Evolutionary conservation across 2,329 filamentous ascomycete species (phyloP).

Genomic region (Neofusicoccum sp.): DNA sequence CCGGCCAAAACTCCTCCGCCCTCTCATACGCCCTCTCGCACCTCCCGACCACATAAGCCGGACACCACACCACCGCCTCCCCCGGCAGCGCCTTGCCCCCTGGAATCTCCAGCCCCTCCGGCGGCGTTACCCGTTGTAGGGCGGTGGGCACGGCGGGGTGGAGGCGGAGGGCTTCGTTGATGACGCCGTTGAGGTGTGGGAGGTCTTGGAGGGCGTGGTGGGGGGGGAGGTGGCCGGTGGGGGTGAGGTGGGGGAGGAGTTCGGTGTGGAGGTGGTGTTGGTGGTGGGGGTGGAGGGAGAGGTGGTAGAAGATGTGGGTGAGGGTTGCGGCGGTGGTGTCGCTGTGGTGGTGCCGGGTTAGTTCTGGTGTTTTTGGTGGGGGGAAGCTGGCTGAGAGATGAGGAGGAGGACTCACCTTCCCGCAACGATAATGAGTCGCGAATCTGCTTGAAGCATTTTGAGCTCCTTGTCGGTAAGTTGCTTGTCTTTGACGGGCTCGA

Average conservation of each 20-base stretch:
- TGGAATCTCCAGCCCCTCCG: slow-evolving; percentile 38
- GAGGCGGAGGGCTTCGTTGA: slow-evolving; percentile 48
- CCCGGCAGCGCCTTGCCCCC: slow-evolving; percentile 39
- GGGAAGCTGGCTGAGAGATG: background rate
- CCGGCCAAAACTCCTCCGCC: slow-evolving; percentile 2
- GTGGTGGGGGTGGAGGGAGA: slow-evolving; percentile 24
- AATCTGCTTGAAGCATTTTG: slow-evolving; percentile 35
- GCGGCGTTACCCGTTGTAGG: slow-evolving; percentile 41
- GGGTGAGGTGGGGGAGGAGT: slow-evolving; percentile 29
- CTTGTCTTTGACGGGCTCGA: slow-evolving; percentile 3
- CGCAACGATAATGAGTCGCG: slow-evolving; percentile 38
- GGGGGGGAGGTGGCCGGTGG: slow-evolving; percentile 32
- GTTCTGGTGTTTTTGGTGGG: background rate
- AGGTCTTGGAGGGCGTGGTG: slow-evolving; percentile 27
- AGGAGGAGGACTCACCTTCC: slow-evolving; percentile 1
- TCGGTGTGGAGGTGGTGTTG: slow-evolving; percentile 38
- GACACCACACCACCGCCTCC: slow-evolving; percentile 27
- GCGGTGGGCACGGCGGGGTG: slow-evolving; percentile 45
- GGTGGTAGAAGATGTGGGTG: slow-evolving; percentile 23
- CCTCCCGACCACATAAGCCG: slow-evolving; percentile 24
- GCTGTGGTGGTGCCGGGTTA: slow-evolving; percentile 41
- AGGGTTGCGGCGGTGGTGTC: slow-evolving; percentile 17
- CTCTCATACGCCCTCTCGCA: slow-evolving; percentile 5
- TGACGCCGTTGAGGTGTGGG: slow-evolving; percentile 41
- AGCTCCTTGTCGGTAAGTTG: background rate